phyloP scores from a whole-genome alignment of 2,329 filamentous ascomycete genomes.

The Talaromyces verruculosus region DNA sequence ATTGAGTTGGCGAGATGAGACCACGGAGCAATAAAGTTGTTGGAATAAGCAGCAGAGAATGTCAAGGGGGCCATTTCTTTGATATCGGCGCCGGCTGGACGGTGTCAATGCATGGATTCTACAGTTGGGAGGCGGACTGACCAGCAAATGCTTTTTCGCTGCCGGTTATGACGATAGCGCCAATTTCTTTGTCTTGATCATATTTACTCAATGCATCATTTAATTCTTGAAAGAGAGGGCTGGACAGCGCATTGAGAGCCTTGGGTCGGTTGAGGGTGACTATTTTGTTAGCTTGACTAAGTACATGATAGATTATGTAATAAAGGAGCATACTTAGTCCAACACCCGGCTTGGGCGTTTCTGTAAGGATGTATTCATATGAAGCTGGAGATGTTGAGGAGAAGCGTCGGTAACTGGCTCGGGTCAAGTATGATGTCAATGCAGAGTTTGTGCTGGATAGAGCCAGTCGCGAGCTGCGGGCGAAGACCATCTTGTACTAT shows the following conservation, averaged over 20 bases:
- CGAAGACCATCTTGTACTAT: slow-evolving; percentile 36
- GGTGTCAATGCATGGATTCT: slow-evolving; percentile 14
- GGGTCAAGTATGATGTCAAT: slow-evolving; percentile 38
- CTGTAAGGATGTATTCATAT: slow-evolving; percentile 82
- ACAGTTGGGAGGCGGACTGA: slow-evolving; percentile 27
- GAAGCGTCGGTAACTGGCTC: slow-evolving; percentile 34
- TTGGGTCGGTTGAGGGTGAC: slow-evolving; percentile 93
- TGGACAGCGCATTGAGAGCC: slow-evolving; percentile 90
- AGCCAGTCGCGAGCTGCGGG: slow-evolving; percentile 60
- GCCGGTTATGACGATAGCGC: slow-evolving; percentile 81
- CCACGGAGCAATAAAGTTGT: slow-evolving; percentile 94
- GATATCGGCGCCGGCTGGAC: slow-evolving; percentile 83
- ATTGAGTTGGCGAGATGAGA: slow-evolving; percentile 77
- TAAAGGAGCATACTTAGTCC: slow-evolving; percentile 67
- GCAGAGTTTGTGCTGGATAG: slow-evolving; percentile 53
- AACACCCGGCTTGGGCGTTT: slow-evolving; percentile 82
- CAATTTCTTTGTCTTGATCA: slow-evolving; percentile 67
- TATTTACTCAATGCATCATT: slow-evolving; percentile 73
- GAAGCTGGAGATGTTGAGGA: slow-evolving; percentile 44
- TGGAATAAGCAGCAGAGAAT: slow-evolving; percentile 82
- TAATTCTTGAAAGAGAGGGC: slow-evolving; percentile 85
- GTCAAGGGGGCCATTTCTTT: slow-evolving; percentile 96
- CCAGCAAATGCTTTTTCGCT: slow-evolving; percentile 83
- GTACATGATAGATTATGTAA: background rate
- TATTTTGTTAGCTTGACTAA: slow-evolving; percentile 39